Base-by-base conservation (phyloP, 306 rosid genomes). In the Carpinus fangiana region DNA sequence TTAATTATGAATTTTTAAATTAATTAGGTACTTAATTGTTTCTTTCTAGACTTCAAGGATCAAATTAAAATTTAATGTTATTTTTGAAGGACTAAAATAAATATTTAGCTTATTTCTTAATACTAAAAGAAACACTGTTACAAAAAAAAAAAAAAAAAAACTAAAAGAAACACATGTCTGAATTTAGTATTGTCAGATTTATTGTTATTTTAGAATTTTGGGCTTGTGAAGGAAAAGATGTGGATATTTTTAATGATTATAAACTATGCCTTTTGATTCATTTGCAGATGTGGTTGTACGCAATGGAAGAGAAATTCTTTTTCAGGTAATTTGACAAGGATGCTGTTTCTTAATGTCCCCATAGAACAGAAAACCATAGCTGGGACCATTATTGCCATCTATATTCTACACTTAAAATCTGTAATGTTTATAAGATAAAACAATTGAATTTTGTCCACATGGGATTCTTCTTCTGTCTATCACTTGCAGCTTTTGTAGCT, bases 291-390 rank as follows among this genome's bases (percentile, higher is more conserved):
- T 88, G n/a, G 26, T 87, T 73, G 12, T 88, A 73, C 84, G 87
- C 72, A 76, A 76, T 84, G 97, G 98, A 87, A 89, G 88, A 81
- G 96, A 94, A 79, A 80, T 94, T 77, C 91, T 94, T 74, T 73
- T 92, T 54, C 98, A 94, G 96, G 98, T 92, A 86, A 50, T 46
- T 84, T 79, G 52, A n/a, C 66, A 34, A 16, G 72, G 55, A 73
- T 53, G 38, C 26, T 62, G 50, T 59, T 16, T 28, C 38, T n/a
- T 73, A 67, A 46, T 76, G 9, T 43, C 16, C 57, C 50, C 75
- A 9, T 31, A 10, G 59, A 73, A 6, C 69, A 65, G 16, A 75
- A 34, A 38, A 20, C 5, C 17, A 72, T 26, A 2, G 20, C 41
- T 57, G 60, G 75, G 0, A 18, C 34, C 55, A 38, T 50, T 62